Percentiles rank a stretch among this genome's conserved stretches.
Evolutionary conservation across 805 yeast genomes (phyloP).

Genomic region (Cyberlindnera xylosilytica): DNA sequence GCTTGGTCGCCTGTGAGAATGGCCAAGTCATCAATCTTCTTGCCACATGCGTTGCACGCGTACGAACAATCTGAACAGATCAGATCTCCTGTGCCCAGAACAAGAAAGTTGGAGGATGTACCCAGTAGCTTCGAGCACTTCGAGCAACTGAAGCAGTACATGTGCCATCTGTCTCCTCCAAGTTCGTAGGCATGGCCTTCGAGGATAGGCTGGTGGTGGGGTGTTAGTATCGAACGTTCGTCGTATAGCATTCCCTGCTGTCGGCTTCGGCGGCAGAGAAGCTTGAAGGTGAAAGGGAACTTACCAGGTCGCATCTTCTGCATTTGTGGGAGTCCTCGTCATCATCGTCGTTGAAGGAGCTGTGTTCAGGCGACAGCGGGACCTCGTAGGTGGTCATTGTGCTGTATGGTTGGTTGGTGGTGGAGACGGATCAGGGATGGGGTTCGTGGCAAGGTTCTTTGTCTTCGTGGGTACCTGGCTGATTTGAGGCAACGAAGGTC

Average conservation of each 20-base stretch:
- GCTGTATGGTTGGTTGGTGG: not conserved
- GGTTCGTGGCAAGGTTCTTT: no score
- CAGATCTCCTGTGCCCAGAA: slow-evolving; percentile 86
- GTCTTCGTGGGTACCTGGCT: no score
- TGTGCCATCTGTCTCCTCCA: slow-evolving; percentile 95
- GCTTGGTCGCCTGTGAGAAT: slow-evolving; percentile 94
- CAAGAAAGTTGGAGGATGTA: slow-evolving; percentile 85
- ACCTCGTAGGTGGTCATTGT: slow-evolving; percentile 11
- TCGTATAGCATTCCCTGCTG: not conserved
- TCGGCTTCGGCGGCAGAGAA: not conserved
- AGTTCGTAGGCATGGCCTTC: slow-evolving; percentile 95
- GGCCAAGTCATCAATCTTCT: slow-evolving; percentile 89
- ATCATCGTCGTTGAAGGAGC: slow-evolving; percentile 15
- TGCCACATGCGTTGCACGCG: slow-evolving; percentile 78
- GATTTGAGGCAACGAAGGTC: no score
- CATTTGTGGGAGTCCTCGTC: slow-evolving; percentile 31
- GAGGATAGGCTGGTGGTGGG: slow-evolving; percentile 45
- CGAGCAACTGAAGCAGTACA: slow-evolving; percentile 86
- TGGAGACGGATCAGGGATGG: not conserved
- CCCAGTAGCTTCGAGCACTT: slow-evolving; percentile 77
- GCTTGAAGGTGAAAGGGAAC: slow-evolving; percentile 2
- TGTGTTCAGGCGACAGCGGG: slow-evolving; percentile 11
- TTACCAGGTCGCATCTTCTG: slow-evolving; percentile 38
- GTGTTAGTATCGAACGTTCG: not conserved
- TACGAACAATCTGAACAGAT: slow-evolving; percentile 93